phyloP scores from a whole-genome alignment of 1,284 basidiomycete species.

The Amylostereum chailletii region DNA sequence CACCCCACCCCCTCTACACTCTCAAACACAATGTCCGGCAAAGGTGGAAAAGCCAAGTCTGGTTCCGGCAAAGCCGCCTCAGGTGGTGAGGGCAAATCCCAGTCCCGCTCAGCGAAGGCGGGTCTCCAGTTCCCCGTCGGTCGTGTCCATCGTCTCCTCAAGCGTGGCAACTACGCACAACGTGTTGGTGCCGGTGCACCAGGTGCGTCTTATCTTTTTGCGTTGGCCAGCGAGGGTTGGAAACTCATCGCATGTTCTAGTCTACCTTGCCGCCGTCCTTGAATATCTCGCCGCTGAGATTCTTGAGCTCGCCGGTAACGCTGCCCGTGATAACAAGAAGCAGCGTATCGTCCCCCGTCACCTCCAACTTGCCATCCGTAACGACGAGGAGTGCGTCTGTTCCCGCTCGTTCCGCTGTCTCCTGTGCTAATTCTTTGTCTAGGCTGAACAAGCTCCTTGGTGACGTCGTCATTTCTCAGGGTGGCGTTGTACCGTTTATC shows the following conservation, averaged over 20 bases:
- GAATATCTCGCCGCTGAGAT: constrained; percentile 85
- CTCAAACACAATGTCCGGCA: constrained; percentile 41
- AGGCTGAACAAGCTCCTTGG: constrained; percentile 68
- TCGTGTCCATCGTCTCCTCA: constrained; percentile 86
- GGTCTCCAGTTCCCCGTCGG: constrained; percentile 85
- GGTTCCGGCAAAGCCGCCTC: constrained; percentile 38
- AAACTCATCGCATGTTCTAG: constrained; percentile 24
- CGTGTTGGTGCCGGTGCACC: constrained; percentile 75
- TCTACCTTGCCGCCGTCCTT: constrained; percentile 80
- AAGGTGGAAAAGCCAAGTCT: constrained; percentile 52
- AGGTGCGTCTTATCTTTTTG: constrained; percentile 34
- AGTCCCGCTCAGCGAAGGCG: constrained; percentile 76
- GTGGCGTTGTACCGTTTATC: constrained; percentile 72
- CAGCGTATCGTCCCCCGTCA: constrained; percentile 84
- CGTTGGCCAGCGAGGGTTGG: no score
- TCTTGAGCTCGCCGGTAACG: constrained; percentile 82
- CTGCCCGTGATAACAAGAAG: constrained; percentile 74
- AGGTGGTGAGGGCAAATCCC: constrained; percentile 39
- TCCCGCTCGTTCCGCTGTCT: background rate
- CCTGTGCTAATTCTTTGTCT: constrained; percentile 2
- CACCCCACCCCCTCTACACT: constrained; percentile 7
- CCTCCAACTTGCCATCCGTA: constrained; percentile 81
- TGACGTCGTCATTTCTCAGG: constrained; percentile 79
- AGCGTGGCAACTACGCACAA: constrained; percentile 82
- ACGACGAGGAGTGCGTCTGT: constrained; percentile 63